Base-by-base conservation (phyloP, 805 yeast genomes). In the Ascoidea asiatica region DNA sequence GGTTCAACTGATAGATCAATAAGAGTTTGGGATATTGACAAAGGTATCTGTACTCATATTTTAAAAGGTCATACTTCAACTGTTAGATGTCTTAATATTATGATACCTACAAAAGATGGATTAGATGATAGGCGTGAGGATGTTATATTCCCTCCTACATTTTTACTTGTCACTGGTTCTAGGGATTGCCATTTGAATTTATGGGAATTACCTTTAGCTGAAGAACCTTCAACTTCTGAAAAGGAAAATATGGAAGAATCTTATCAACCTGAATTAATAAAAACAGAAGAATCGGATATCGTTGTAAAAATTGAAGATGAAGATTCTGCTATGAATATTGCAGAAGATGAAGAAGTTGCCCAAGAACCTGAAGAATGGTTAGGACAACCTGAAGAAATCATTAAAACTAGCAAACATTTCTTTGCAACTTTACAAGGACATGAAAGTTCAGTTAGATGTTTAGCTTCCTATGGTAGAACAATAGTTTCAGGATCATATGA, bases 1-100 rank as follows among this genome's bases (percentile, higher is more conserved):
- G 98, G 97, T 0, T 82, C 95, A 1, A 90, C 97, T 0, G 98
- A 92, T 62, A 73, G 96, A 52, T 81, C 95, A 0, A 95, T 92
- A 3, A 73, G 98, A 47, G 78, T 92, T 4, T 92, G 98, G 98
- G 86, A 89, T 57, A 77, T 89, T 49, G 71, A 74, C 45, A 78
- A 82, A 19, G 95, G 90, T 2, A 72, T 72, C 50, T 90, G 97
- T 59, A 86, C 97, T 0, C 96, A 90, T 61, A 76, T 92, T 2
- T 87, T 92, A 58, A 70, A 79, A 46, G 97, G 97, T 0, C 97
- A 89, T 56, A 80, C 89, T 0, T 86, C 96, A 0, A 89, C 97
- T 0, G 95, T 89, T 19, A 71, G 97, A 57, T 90, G 97, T 58
- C 67, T 90, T 51, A 95, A 89, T 51, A 82, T 89, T 41, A 64